Conservation (phyloP, 2,329 filamentous ascomycete species). For the Colletotrichum trifolii region DNA sequence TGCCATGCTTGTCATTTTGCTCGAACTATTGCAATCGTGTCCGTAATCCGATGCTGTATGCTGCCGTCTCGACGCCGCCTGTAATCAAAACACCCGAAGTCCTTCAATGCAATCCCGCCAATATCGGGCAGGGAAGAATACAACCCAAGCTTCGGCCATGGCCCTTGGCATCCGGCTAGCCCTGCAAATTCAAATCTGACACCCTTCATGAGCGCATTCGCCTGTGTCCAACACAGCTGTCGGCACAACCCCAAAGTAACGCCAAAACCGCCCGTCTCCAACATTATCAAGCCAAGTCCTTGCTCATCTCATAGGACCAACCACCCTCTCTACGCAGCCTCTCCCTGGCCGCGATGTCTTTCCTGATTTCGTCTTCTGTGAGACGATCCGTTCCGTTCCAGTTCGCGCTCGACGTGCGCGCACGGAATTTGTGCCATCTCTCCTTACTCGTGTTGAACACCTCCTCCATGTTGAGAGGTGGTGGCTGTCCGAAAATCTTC, state of each 20-base stretch:
- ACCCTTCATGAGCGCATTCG: constrained; percentile 31
- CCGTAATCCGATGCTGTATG: constrained; percentile 27
- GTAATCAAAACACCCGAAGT: constrained; percentile 9
- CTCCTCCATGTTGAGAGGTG: constrained; percentile 92
- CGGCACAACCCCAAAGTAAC: constrained; percentile 26
- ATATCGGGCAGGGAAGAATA: constrained; percentile 20
- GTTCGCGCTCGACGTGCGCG: constrained; percentile 92
- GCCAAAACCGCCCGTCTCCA: constrained; percentile 11
- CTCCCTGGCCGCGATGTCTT: constrained; percentile 83
- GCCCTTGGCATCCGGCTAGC: constrained; percentile 7
- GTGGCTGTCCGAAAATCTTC: constrained; percentile 88
- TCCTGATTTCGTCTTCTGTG: constrained; percentile 87
- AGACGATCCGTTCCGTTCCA: constrained; percentile 86
- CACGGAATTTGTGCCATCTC: constrained; percentile 86
- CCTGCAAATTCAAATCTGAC: constrained; percentile 17
- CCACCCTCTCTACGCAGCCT: constrained; percentile 84
- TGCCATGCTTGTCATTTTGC: constrained; percentile 17
- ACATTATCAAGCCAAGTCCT: constrained; percentile 53
- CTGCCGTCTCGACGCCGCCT: constrained; percentile 26
- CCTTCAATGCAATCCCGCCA: constrained; percentile 3
- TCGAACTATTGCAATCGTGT: constrained; percentile 17
- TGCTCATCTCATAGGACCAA: constrained; percentile 77
- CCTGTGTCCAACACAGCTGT: constrained; percentile 34
- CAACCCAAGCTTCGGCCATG: constrained; percentile 7
- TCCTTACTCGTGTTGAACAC: constrained; percentile 93